Conservation (phyloP, 805 yeast genomes). For the Ogataea angusta region DNA sequence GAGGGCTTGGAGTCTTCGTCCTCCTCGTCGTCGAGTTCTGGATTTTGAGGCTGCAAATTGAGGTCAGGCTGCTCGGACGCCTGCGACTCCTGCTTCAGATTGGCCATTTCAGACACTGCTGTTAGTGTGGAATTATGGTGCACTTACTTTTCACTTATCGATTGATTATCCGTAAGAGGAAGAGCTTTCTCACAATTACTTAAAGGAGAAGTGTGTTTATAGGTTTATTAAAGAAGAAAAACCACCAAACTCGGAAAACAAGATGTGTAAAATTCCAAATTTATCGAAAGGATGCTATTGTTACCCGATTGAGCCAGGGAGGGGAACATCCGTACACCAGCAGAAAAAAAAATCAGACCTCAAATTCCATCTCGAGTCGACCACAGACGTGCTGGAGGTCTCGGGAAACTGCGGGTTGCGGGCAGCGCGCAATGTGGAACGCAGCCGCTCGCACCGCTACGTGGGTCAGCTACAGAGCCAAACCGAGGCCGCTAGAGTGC, state of each 20-base stretch:
- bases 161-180: constrained; percentile 16
- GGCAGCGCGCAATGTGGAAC: too few relatives aligned
- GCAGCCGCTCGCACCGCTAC: too few relatives aligned
- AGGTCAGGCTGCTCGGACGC: constrained; percentile 21
- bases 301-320: neutral
- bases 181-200: constrained; percentile 15
- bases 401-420: too few relatives aligned
- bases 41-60: constrained; percentile 25
- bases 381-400: neutral
- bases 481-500: too few relatives aligned
- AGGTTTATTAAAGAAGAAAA: constrained; percentile 16
- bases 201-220: constrained; percentile 17
- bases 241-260: constrained; percentile 22
- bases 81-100: constrained; percentile 23
- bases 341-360: too few relatives aligned
- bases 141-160: constrained; percentile 18
- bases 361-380: too few relatives aligned
- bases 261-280: constrained; percentile 18
- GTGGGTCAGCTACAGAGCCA: too few relatives aligned
- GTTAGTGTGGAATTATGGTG: constrained; percentile 3
- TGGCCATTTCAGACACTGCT: constrained; percentile 26
- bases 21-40: constrained; percentile 47
- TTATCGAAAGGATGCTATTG: constrained; percentile 11
- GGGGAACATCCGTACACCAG: constrained; percentile 6
- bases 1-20: constrained; percentile 48